A percentile compares a stretch with the other conserved stretches of the same genome.
Evolutionary conservation across 768 basidiomycete species (phyloP).

Genomic region (Mycena kentingensis): DNA sequence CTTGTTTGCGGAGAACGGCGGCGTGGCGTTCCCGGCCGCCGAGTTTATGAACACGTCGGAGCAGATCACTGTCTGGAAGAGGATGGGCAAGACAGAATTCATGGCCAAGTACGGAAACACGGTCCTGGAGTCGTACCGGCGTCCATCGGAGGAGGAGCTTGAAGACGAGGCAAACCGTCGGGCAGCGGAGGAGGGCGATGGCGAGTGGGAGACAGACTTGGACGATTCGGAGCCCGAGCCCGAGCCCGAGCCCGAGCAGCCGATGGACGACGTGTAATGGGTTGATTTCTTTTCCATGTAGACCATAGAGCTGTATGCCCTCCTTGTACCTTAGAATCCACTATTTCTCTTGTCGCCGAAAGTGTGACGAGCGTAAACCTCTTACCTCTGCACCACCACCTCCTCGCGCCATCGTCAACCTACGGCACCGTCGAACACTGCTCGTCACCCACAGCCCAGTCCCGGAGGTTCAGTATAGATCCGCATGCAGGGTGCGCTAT

Average conservation of each 20-base stretch:
- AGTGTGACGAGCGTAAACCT: no score
- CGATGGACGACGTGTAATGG: no score
- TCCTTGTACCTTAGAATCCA: no score
- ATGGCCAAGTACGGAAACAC: neutral
- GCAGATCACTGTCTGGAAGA: neutral
- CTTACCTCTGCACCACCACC: no score
- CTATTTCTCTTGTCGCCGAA: no score
- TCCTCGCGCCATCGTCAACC: no score
- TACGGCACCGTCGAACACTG: no score
- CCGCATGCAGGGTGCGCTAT: constrained; percentile 74
- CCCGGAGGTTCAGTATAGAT: no score
- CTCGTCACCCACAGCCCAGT: no score
- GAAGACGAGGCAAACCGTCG: neutral
- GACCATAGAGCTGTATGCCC: no score
- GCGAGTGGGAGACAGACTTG: neutral
- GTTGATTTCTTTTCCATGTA: no score
- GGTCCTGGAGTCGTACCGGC: neutral
- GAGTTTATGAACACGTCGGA: neutral
- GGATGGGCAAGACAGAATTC: neutral
- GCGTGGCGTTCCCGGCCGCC: neutral
- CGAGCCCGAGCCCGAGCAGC: no score
- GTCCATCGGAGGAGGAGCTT: neutral
- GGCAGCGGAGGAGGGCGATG: neutral
- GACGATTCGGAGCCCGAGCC: neutral
- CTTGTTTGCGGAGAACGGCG: neutral